A percentile compares a stretch with the other conserved stretches of the same genome.
These are phyloP conservation scores for Pythium angustatum DNA, from an alignment of 352 stramenopile genomes.

Conservation along the genomic window DNA sequence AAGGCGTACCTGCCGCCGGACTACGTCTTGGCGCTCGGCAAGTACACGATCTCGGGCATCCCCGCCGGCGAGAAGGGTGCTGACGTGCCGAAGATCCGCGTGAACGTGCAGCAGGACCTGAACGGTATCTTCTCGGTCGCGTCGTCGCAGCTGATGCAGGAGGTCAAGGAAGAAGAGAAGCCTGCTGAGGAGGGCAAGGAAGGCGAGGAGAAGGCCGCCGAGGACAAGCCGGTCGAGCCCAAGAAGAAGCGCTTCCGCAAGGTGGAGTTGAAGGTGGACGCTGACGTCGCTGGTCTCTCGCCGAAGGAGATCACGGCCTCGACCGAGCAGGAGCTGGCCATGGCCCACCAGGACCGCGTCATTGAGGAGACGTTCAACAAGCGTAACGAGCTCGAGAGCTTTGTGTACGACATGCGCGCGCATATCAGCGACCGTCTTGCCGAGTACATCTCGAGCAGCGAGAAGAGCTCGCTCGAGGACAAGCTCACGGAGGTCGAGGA, in stretches of 20 bases:
- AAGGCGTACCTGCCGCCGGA: conserved; percentile 62
- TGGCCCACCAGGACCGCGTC: conserved; percentile 95
- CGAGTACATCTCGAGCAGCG: conserved; percentile 88
- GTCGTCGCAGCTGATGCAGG: conserved; percentile 97
- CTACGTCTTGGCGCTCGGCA: conserved; percentile 84
- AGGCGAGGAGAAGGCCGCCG: conserved; percentile 61
- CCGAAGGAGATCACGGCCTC: conserved; percentile 54
- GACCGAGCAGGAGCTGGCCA: conserved; percentile 92
- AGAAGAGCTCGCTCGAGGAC: conserved; percentile 87
- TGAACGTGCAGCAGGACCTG: conserved; percentile 98
- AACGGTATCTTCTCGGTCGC: conserved; percentile 95
- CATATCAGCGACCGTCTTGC: conserved; percentile 87
- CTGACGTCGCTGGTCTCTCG: conserved; percentile 62
- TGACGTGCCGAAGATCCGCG: conserved; percentile 91
- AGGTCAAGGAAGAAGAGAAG: conserved; percentile 91
- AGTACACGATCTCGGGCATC: conserved; percentile 93
- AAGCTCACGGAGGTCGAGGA: conserved; percentile 94
- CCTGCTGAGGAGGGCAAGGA: conserved; percentile 61
- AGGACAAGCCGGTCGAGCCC: conserved; percentile 75
- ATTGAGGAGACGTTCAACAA: conserved; percentile 98
- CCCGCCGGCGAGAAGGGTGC: conserved; percentile 62
- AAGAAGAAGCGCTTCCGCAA: conserved; percentile 97
- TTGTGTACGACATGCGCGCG: conserved; percentile 99
- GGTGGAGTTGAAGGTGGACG: conserved; percentile 77
- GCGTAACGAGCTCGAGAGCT: conserved; percentile 99